Base-by-base conservation (phyloP, 495 filamentous ascomycete genomes). In the Talaromyces thailandensis region DNA sequence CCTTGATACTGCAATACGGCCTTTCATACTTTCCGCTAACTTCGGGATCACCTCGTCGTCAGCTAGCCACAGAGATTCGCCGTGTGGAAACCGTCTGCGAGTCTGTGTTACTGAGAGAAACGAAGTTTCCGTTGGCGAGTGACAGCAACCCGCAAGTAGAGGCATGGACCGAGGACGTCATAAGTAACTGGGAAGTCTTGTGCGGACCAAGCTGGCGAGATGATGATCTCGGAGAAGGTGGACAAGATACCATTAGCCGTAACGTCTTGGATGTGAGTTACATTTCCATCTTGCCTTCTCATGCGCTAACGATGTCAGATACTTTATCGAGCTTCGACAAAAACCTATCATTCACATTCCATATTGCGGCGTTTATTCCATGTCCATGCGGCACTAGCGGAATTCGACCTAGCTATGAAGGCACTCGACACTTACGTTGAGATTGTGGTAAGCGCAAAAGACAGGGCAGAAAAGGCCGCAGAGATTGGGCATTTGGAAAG, bases 311-410 rank as follows among this genome's bases (percentile, higher is more conserved):
- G 58, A 28, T 12, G 55, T 55, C 65, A 95, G 74, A 88, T 91
- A 28, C 77, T 97, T 9, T 96, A 96, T 67, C 85, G 88, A 21
- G 92, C 92, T 28, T 89, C 94, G 9, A 89, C 88, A 2, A 95
- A 93, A 73, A 95, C 92, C 0, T 98, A 92, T 66, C 94, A 98
- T 69, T 98, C 95, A 2, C 93, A 92, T 5, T 73, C 88, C 24
- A 86, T 98, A 58, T 75, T 98, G 29, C 81, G 93, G 60, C 87
- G 95, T 69, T 80, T 98, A 1, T 98, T 98, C 65, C 89, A 86
- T 14, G 87, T 96, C 5, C 94, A 98, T 73, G 78, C 88, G 3
- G 80, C 90, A 2, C 76, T 96, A 43, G 91, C 91, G 14, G 92
- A 98, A 60, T 96, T 96, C 65, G 84, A 91, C 60, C 78, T 97